A percentile compares a stretch with the other conserved stretches of the same genome.
phyloP scores from a whole-genome alignment of 1,284 basidiomycete species.

The Spongispora temasekensis region DNA sequence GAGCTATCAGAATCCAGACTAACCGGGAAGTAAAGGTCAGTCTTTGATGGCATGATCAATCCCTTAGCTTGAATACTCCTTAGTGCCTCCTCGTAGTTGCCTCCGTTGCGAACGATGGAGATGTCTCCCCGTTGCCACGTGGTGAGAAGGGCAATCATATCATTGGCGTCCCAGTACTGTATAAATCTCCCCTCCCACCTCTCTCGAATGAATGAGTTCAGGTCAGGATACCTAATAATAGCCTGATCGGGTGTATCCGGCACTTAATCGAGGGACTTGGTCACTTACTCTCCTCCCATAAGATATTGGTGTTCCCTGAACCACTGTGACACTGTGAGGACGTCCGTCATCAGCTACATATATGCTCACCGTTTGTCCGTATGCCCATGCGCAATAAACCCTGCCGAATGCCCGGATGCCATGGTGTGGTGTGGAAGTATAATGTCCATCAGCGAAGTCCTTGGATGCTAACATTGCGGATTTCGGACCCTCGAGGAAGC shows the following conservation, averaged over 20 bases:
- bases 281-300: conserved; percentile 33
- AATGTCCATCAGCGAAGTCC: conserved; percentile 40
- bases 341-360: not conserved
- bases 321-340: conserved; percentile 31
- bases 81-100: conserved; percentile 32
- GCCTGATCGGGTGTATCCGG: not conserved
- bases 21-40: conserved; percentile 39
- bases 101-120: conserved; percentile 33
- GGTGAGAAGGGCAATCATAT: conserved; percentile 39
- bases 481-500: conserved; percentile 43
- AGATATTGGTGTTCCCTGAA: conserved; percentile 38
- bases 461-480: conserved; percentile 38
- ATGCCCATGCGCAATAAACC: conserved; percentile 42
- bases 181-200: conserved; percentile 40
- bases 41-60: conserved; percentile 37
- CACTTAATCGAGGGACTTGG: not conserved
- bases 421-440: conserved; percentile 32
- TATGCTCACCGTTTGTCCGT: conserved; percentile 38
- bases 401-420: conserved; percentile 40
- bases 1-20: conserved; percentile 3
- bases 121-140: conserved; percentile 45
- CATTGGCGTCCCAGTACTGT: conserved; percentile 42
- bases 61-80: conserved; percentile 32
- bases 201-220: conserved; percentile 37
- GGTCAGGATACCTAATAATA: conserved; percentile 36